Evolutionary conservation across 1,139 yeast genomes (phyloP).

Genomic region (Candida neerlandica): DNA sequence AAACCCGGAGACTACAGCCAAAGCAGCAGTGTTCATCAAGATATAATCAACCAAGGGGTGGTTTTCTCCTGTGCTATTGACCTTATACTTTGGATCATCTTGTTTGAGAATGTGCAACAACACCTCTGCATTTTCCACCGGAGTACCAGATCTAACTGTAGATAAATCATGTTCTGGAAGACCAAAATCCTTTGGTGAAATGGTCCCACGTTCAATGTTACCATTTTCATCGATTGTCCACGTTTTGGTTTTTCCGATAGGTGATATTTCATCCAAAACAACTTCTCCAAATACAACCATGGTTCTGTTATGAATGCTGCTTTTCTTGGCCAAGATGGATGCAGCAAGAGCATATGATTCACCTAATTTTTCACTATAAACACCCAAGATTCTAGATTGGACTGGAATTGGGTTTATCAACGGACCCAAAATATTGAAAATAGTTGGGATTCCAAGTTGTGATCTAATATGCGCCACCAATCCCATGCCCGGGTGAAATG

Average conservation of each 20-base stretch:
- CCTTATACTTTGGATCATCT: conserved; percentile 44
- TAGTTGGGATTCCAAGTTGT: conserved; percentile 83
- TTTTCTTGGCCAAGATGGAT: conserved; percentile 47
- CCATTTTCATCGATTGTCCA: conserved; percentile 68
- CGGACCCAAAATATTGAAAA: conserved; percentile 93
- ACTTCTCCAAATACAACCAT: conserved; percentile 91
- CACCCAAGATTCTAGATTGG: conserved; percentile 84
- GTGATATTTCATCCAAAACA: conserved; percentile 91
- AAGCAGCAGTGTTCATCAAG: conserved; percentile 80
- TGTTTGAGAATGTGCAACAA: conserved; percentile 61
- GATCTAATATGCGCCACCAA: conserved; percentile 77
- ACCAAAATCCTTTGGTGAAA: conserved; percentile 76
- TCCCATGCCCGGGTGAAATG: conserved; percentile 93
- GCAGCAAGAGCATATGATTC: conserved; percentile 84
- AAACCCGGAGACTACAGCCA: conserved; percentile 76
- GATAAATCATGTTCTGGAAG: conserved; percentile 70
- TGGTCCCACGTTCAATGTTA: conserved; percentile 31
- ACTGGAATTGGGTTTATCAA: conserved; percentile 88
- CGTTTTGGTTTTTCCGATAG: conserved; percentile 75
- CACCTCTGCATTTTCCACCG: conserved; percentile 74
- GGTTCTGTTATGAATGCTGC: conserved; percentile 54
- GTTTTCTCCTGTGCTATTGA: conserved; percentile 29
- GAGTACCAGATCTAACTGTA: conserved; percentile 81
- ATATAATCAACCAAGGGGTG: conserved; percentile 85
- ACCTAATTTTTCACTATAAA: conserved; percentile 77